Conservation (phyloP, 2,329 filamentous ascomycete genomes). For the Exophiala oligosperma region DNA sequence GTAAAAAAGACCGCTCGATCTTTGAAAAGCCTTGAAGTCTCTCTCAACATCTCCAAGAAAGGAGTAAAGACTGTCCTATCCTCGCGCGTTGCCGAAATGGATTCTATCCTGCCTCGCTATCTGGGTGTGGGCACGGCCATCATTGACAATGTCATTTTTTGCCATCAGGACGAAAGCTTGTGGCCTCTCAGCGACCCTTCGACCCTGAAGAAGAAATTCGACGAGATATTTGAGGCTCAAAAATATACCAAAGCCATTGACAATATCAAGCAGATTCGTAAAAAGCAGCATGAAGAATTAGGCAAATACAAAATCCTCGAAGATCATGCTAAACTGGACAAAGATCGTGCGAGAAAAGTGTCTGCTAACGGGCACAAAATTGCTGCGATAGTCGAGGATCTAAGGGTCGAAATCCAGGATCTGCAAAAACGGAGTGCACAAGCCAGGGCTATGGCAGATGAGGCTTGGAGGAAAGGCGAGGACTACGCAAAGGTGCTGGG, state of each 20-base stretch:
- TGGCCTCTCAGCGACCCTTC: slow-evolving; percentile 93
- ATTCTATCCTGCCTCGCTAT: slow-evolving; percentile 79
- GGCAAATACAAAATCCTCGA: slow-evolving; percentile 72
- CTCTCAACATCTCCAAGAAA: slow-evolving; percentile 69
- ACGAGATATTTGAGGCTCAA: slow-evolving; percentile 95
- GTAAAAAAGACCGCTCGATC: slow-evolving; percentile 76
- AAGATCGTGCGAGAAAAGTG: slow-evolving; percentile 75
- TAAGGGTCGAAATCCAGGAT: slow-evolving; percentile 62
- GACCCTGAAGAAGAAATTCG: slow-evolving; percentile 87
- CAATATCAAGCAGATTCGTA: slow-evolving; percentile 83
- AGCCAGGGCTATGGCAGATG: slow-evolving; percentile 53
- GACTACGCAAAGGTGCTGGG: slow-evolving; percentile 74
- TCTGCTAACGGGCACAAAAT: slow-evolving; percentile 66
- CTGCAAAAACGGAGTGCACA: slow-evolving; percentile 50
- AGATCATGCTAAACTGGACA: slow-evolving; percentile 75
- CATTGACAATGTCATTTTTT: slow-evolving; percentile 94
- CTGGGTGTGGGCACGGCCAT: slow-evolving; percentile 89
- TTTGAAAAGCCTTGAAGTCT: slow-evolving; percentile 82
- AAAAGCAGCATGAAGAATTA: slow-evolving; percentile 77
- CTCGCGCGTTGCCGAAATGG: slow-evolving; percentile 75
- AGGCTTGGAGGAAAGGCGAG: slow-evolving; percentile 71
- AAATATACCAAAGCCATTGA: slow-evolving; percentile 98
- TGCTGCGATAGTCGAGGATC: slow-evolving; percentile 59
- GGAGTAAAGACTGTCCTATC: slow-evolving; percentile 80
- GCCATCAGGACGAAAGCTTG: slow-evolving; percentile 94